Evolutionary conservation across 83 land plant genomes (phyloP), one percentile per base, ranked within the genome.

Genomic region (Diphasiastrum complanatum): DNA sequence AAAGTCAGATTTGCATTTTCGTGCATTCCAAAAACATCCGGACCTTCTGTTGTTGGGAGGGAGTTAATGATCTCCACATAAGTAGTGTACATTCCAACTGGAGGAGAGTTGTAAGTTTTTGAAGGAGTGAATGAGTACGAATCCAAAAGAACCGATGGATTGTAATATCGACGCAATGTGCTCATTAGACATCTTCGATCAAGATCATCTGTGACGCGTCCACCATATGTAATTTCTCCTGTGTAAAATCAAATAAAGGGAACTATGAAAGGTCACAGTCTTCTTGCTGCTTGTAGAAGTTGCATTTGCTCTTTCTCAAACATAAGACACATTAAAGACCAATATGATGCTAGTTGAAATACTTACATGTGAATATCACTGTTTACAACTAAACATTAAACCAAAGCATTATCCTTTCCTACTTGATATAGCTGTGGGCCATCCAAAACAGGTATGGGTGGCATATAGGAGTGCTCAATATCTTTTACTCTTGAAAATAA

Each of bases 191-290:
- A 73, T 31, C 76, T 38, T 19, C 76, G 32, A 35, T 73, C 76
- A 20, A 73, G 33, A 24, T 73, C 76, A 47, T 73, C 76, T 0
- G 72, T 73, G 0, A 73, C 76, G 4, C 76, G 41, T 58, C 76
- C 71, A 18, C 76, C 71, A 31, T 73, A 73, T 4, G 73, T 66
- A 19, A 73, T 73, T 41, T 73, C 76, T 19, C 76, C 76, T 73
- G 43, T 28, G 20, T 18, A 12, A 57, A 12, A 49, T 19, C 8
- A 49, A 49, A 49, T 5, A n/a, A n/a, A n/a, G n/a, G n/a, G n/a
- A n/a, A n/a, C n/a, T n/a, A n/a, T n/a, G n/a, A n/a, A n/a, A n/a
- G n/a, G n/a, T n/a, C n/a, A n/a, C n/a, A n/a, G n/a, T n/a, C n/a
- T n/a, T n/a, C n/a, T n/a, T n/a, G n/a, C n/a, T n/a, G n/a, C n/a